Conservation (phyloP, 306 rosid genomes). For the Acacia melanoxylon region DNA sequence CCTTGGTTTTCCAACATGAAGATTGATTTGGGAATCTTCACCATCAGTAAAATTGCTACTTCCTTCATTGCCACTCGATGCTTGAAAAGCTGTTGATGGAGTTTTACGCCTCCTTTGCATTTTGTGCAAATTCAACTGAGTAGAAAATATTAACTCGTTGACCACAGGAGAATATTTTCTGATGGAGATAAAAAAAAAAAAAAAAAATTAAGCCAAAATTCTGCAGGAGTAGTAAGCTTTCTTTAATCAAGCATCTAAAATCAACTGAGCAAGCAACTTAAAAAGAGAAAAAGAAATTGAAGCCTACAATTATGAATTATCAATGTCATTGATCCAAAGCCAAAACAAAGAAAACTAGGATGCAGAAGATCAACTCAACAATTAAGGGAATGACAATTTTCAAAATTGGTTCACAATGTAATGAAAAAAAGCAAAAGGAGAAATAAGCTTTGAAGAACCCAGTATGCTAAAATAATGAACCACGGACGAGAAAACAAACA, state of each 20-base stretch:
- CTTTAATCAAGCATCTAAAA: not conserved
- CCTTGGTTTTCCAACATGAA: slow-evolving; percentile 41
- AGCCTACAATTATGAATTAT: not conserved
- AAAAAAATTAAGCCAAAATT: slow-evolving; percentile 17
- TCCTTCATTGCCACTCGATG: slow-evolving; percentile 30
- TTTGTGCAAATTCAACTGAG: not conserved
- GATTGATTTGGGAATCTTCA: slow-evolving; percentile 24
- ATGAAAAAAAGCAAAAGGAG: not conserved
- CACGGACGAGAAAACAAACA: not conserved
- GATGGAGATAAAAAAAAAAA: slow-evolving; percentile 4
- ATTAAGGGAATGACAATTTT: not conserved
- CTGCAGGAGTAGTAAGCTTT: slow-evolving; percentile 2
- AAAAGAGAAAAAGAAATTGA: slow-evolving; percentile 7
- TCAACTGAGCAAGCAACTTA: not conserved
- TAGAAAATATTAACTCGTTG: slow-evolving; percentile 19
- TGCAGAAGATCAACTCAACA: slow-evolving; percentile 21
- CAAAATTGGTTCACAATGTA: not conserved
- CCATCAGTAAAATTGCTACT: slow-evolving; percentile 29
- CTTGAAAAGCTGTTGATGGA: slow-evolving; percentile 37
- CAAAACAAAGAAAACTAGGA: not conserved
- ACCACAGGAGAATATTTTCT: slow-evolving; percentile 11
- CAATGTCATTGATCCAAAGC: slow-evolving; percentile 7
- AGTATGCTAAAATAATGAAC: not conserved
- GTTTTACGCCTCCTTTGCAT: slow-evolving; percentile 53
- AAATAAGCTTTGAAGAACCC: slow-evolving; percentile 6